Evolutionary conservation across 768 basidiomycete species (phyloP).

Genomic region (Naganishia kalamii): DNA sequence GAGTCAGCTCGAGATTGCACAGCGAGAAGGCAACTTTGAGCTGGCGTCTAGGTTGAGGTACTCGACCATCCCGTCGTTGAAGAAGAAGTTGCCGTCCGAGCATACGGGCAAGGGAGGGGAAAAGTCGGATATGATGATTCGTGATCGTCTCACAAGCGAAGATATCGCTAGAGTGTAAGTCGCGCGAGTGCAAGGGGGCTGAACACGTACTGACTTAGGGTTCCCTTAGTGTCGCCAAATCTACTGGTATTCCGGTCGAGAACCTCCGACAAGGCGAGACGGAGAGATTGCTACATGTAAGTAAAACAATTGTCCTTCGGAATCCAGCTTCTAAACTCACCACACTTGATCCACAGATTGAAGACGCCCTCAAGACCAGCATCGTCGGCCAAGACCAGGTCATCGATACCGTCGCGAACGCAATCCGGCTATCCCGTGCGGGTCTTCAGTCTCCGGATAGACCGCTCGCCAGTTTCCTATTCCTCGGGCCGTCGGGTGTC

Average conservation of each 20-base stretch:
- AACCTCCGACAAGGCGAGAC: constrained; percentile 81
- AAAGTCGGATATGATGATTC: constrained; percentile 62
- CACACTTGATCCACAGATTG: constrained; percentile 64
- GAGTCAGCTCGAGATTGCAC: constrained; percentile 77
- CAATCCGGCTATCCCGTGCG: constrained; percentile 84
- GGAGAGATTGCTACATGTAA: constrained; percentile 78
- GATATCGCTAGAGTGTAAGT: constrained; percentile 71
- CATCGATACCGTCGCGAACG: constrained; percentile 76
- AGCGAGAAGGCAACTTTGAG: constrained; percentile 81
- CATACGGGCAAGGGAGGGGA: constrained; percentile 49
- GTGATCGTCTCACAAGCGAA: constrained; percentile 79
- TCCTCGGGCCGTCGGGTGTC: constrained; percentile 49
- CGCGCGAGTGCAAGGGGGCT: too few species aligned
- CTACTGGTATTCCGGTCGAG: constrained; percentile 85
- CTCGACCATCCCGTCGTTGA: constrained; percentile 74
- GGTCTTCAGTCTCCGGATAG: constrained; percentile 81
- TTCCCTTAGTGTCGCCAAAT: constrained; percentile 59
- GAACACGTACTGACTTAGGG: neutral
- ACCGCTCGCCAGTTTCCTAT: constrained; percentile 87
- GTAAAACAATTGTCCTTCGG: constrained; percentile 38
- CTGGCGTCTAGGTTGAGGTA: constrained; percentile 75
- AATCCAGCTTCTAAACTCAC: neutral
- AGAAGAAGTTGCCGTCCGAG: constrained; percentile 61
- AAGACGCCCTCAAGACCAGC: constrained; percentile 62
- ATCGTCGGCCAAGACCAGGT: constrained; percentile 90